phyloP scores from a whole-genome alignment of 495 filamentous ascomycete genomes.

The Aspergillus sclerotioniger region DNA sequence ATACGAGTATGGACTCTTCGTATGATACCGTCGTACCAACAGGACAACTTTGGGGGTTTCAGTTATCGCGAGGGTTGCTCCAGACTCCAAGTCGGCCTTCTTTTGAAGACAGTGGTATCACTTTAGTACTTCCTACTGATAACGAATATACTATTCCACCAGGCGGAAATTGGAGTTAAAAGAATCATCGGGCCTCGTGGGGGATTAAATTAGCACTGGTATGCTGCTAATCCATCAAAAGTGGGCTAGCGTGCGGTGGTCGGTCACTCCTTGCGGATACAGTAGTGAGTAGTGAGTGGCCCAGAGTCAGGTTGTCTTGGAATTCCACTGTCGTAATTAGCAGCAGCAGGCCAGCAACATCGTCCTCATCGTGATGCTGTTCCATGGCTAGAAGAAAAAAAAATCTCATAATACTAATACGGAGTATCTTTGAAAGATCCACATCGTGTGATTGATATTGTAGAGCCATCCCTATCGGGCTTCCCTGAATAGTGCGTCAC shows the following conservation, averaged over 20 bases:
- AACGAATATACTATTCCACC: conserved; percentile 1
- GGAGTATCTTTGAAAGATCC: neutral
- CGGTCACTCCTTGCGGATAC: conserved; percentile 8
- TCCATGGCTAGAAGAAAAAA: neutral
- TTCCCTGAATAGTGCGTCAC: no score
- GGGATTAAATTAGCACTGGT: conserved; percentile 11
- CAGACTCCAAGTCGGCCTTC: no score
- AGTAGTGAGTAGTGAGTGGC: neutral
- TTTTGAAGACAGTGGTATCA: no score
- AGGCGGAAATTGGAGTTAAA: neutral
- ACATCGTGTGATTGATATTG: neutral
- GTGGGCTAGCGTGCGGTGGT: neutral
- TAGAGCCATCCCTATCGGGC: neutral
- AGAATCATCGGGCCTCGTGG: conserved; percentile 6
- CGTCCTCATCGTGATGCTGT: neutral
- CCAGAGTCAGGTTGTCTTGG: neutral
- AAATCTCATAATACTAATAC: no score
- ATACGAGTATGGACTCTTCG: neutral
- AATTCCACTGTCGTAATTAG: neutral
- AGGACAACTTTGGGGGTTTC: neutral
- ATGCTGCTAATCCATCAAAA: neutral
- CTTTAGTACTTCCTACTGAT: neutral
- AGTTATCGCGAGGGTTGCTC: neutral
- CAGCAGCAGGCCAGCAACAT: neutral
- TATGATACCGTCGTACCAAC: neutral